phyloP scores from a whole-genome alignment of 2,329 filamentous ascomycete species.

The Colletotrichum cordylinicola region DNA sequence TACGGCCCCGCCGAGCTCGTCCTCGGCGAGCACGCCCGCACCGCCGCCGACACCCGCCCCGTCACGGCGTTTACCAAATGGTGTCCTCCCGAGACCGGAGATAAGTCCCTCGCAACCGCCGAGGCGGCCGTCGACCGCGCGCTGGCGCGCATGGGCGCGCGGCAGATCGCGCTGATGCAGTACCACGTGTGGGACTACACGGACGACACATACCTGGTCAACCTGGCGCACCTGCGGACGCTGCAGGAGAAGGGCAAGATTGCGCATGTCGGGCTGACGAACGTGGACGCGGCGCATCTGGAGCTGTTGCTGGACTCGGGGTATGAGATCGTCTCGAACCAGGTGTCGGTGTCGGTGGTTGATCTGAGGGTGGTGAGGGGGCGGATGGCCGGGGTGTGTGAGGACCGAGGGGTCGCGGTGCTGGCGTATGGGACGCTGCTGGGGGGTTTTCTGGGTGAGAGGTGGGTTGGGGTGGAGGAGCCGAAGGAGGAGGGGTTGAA shows the following conservation, averaged over 20 bases:
- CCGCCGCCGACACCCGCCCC: neutral
- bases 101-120: neutral
- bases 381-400: neutral
- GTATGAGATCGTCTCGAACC: neutral
- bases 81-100: slow-evolving; percentile 10
- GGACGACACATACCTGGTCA: slow-evolving; percentile 5
- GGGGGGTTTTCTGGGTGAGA: slow-evolving; percentile 26
- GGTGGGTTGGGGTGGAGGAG: slow-evolving; percentile 27
- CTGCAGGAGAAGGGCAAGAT: neutral
- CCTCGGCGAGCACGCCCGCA: neutral
- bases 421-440: slow-evolving; percentile 11
- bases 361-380: neutral
- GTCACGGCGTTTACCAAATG: slow-evolving; percentile 10
- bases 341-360: slow-evolving; percentile 10
- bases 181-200: slow-evolving; percentile 14
- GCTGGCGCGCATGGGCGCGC: neutral
- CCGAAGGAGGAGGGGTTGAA: slow-evolving; percentile 13
- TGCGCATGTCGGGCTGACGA: neutral
- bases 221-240: neutral
- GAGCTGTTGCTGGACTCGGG: slow-evolving; percentile 5
- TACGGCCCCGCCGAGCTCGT: slow-evolving; percentile 28
- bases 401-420: neutral
- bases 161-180: slow-evolving; percentile 2
- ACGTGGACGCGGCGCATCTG: slow-evolving; percentile 13
- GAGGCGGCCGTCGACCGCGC: slow-evolving; percentile 4